Conservation (phyloP, 805 yeast species). For the Candida loeiensis region DNA sequence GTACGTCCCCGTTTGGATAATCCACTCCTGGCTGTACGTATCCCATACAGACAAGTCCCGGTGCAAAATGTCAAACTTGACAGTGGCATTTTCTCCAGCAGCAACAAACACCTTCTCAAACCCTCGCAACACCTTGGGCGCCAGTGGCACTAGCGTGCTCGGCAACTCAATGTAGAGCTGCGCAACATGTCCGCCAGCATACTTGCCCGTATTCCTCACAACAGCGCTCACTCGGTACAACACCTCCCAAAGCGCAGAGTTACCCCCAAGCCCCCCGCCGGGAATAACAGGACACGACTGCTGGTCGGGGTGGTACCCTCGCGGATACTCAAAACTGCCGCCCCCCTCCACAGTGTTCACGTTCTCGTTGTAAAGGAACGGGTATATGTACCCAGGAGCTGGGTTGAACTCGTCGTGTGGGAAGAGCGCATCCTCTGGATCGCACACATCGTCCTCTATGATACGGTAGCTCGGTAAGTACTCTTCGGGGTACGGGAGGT, state of each 20-base stretch:
- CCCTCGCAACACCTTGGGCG: constrained; percentile 52
- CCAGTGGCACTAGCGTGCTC: constrained; percentile 45
- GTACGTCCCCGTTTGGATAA: constrained; percentile 53
- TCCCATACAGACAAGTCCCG: constrained; percentile 60
- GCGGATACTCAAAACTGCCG: constrained; percentile 37
- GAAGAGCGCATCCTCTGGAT: constrained; percentile 52
- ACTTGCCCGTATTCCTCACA: constrained; percentile 47
- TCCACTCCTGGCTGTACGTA: constrained; percentile 52
- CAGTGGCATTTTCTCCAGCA: constrained; percentile 36
- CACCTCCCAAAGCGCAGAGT: constrained; percentile 56
- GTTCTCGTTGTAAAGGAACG: constrained; percentile 43
- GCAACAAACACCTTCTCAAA: constrained; percentile 50
- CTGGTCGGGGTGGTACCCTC: constrained; percentile 34
- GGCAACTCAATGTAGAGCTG: constrained; percentile 55
- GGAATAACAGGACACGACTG: constrained; percentile 35
- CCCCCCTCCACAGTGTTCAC: constrained; percentile 33
- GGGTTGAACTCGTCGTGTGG: constrained; percentile 52
- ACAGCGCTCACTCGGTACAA: constrained; percentile 44
- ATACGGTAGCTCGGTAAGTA: constrained; percentile 41
- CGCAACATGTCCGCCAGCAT: constrained; percentile 46
- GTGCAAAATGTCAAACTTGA: constrained; percentile 44
- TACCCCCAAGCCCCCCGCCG: constrained; percentile 58
- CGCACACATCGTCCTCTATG: constrained; percentile 46
- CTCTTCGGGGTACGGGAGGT: constrained; percentile 44
- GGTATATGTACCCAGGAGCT: constrained; percentile 55